These are phyloP conservation scores for Biscogniauxia marginata DNA, from an alignment of 2,329 filamentous ascomycete species.

Conservation along the genomic window DNA sequence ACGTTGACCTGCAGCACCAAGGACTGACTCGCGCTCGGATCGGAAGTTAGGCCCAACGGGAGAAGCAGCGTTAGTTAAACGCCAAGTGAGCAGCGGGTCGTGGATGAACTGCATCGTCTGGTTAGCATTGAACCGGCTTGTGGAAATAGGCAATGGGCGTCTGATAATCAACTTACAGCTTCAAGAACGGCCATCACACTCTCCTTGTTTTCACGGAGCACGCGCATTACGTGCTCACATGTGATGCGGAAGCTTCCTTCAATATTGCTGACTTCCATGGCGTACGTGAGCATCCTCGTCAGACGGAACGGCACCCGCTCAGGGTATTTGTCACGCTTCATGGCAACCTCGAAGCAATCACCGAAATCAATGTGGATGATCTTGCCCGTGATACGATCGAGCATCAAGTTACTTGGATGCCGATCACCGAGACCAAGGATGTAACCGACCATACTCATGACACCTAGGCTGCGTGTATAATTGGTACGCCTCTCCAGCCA, in stretches of 20 bases:
- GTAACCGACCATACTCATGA: constrained; percentile 99
- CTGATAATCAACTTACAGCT: constrained; percentile 69
- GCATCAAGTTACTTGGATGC: constrained; percentile 96
- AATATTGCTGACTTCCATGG: constrained; percentile 99
- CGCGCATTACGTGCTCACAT: constrained; percentile 97
- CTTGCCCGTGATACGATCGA: constrained; percentile 93
- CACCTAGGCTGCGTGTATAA: constrained; percentile 92
- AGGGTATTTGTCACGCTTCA: constrained; percentile 99
- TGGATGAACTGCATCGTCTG: constrained; percentile 77
- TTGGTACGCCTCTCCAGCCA: constrained; percentile 99
- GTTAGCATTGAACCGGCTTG: constrained; percentile 15
- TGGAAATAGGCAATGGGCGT: background rate
- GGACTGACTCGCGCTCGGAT: constrained; percentile 56
- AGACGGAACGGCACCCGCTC: constrained; percentile 97
- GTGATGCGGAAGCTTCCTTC: constrained; percentile 98
- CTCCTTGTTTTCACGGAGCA: constrained; percentile 95
- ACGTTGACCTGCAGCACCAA: constrained; percentile 49
- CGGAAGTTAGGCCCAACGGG: constrained; percentile 67
- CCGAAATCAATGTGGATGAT: constrained; percentile 99
- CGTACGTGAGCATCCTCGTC: constrained; percentile 98
- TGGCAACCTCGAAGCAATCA: constrained; percentile 98
- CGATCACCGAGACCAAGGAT: constrained; percentile 95
- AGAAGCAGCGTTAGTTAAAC: constrained; percentile 66
- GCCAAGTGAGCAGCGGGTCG: constrained; percentile 97
- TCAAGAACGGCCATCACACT: constrained; percentile 97